These are phyloP conservation scores for Eucalyptus viminalis DNA, from an alignment of 345 rosid species.

Conservation along the genomic window DNA sequence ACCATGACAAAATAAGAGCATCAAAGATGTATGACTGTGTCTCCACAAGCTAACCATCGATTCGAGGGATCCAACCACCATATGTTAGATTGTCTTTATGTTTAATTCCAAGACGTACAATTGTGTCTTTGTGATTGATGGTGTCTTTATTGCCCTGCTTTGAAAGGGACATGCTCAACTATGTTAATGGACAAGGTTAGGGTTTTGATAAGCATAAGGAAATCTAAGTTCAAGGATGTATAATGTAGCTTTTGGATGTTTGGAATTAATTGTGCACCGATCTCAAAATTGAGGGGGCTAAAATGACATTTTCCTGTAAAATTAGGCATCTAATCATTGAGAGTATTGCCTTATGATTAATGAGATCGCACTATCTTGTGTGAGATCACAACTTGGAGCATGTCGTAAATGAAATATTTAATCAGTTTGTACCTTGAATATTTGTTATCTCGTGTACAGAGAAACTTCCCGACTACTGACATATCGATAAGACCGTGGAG, in stretches of 20 bases:
- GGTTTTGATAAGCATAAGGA: background rate
- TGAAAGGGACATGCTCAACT: background rate
- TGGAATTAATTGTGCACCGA: background rate
- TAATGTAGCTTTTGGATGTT: background rate
- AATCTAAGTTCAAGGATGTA: background rate
- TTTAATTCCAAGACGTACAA: background rate
- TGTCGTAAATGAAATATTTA: background rate
- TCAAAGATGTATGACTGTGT: background rate
- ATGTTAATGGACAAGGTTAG: background rate
- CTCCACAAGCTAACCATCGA: background rate
- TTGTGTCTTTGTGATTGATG: background rate
- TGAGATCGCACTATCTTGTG: fast-evolving
- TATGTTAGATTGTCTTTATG: background rate
- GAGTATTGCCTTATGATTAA: background rate
- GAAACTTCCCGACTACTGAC: fast-evolving
- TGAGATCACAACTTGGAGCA: background rate
- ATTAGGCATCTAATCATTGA: background rate
- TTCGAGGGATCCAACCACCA: background rate
- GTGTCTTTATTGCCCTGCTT: background rate
- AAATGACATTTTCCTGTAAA: background rate
- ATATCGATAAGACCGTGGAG: fast-evolving
- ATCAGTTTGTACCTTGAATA: fast-evolving
- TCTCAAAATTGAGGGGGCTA: background rate
- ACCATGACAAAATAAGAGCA: background rate
- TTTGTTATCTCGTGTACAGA: background rate